Evolutionary conservation across 2,329 filamentous ascomycete species (phyloP).

Genomic region (Juglanconis sp.): DNA sequence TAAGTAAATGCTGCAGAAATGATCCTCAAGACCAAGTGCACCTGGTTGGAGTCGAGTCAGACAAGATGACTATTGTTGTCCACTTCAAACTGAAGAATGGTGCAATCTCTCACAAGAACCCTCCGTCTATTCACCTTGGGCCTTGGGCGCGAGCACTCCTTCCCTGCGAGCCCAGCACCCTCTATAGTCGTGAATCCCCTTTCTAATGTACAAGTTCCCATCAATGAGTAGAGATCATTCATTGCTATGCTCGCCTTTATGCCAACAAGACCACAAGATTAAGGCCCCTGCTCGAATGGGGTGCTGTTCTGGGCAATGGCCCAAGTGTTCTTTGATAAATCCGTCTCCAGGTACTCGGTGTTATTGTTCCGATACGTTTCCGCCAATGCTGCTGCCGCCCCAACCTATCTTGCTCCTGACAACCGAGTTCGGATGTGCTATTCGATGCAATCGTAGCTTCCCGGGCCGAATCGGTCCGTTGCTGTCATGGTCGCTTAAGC

Average conservation of each 20-base stretch:
- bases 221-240: slow-evolving; percentile 52
- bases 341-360: neutral
- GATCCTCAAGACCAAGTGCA: neutral
- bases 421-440: neutral
- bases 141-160: neutral
- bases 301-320: slow-evolving; percentile 1
- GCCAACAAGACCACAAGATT: slow-evolving; percentile 12
- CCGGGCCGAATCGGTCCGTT: neutral
- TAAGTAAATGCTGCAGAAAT: neutral
- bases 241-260: slow-evolving; percentile 36
- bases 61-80: neutral
- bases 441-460: slow-evolving; percentile 20
- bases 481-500: neutral
- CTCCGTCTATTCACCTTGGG: neutral
- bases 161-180: slow-evolving; percentile 1
- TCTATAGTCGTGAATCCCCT: slow-evolving; percentile 25
- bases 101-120: neutral
- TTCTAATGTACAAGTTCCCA: slow-evolving; percentile 50
- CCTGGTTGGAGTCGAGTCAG: neutral
- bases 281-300: slow-evolving; percentile 22
- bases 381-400: no score
- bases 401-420: neutral
- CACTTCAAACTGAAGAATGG: neutral
- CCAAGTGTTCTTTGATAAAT: neutral
- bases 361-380: neutral